Evolutionary conservation across 2,329 filamentous ascomycete species (phyloP), one percentile per base, ranked within the genome.

Genomic region (Beauveria varroae): DNA sequence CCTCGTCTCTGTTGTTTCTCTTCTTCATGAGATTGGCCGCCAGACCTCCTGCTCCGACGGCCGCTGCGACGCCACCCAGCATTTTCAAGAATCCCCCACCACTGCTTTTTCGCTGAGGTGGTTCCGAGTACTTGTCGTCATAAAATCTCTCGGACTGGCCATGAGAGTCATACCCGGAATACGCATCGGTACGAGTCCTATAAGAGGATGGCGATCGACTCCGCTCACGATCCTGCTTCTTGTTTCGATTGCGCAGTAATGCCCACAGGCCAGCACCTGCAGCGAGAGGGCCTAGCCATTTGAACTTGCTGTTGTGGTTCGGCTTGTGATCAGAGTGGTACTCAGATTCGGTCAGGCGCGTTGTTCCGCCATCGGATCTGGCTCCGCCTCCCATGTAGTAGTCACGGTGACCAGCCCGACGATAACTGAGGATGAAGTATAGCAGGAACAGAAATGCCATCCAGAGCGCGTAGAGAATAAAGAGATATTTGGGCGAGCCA

Each of bases 401-500:
- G 65, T 82, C 75, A 69, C 77, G 69, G 71, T 81, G 67, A 69
- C 83, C 74, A 75, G 86, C 74, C 76, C 87, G 73, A 51, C 84
- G 79, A 73, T 90, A 96, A 65, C 88, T 88, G 40, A 96, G 78
- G 60, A 93, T 78, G 68, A 98, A 96, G 74, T 92, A 97, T 16
- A 86, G 65, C 2, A 92, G 68, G 18, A 97, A 67, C 40, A 97
- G 76, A 20, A 89, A 80, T 30, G 85, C 84, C 72, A 89, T 88
- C 79, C 88, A 93, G 0, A 98, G 65, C 0, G 93, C 83, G 69
- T 89, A 99, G 3, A 98, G 78, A 57, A 99, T 86, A 72, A 98
- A 99, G 3, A 93, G 81, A 43, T 83, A 84, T 68, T 88, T 86
- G 5, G 95, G 93, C 34, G 93, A 96, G 6, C 95, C 95, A 69